Percentiles rank a stretch among this genome's conserved stretches.
These are phyloP conservation scores for Moniliella sp. DNA, from an alignment of 1,284 basidiomycete genomes.

Conservation along the genomic window DNA sequence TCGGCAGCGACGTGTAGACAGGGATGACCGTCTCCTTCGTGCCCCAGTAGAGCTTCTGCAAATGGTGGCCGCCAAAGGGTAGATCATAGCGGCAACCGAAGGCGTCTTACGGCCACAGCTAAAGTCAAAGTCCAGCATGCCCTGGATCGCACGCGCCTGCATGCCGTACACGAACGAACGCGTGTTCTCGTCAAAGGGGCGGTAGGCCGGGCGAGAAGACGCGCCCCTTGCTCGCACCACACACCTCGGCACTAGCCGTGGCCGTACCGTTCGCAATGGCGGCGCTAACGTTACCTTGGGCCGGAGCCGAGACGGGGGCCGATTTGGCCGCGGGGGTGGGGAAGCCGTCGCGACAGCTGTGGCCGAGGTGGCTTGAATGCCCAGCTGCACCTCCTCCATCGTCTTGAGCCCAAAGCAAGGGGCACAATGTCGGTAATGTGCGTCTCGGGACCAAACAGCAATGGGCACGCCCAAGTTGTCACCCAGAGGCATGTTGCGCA, in stretches of 20 bases:
- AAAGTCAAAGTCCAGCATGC: constrained; percentile 99
- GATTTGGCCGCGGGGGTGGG: constrained; percentile 50
- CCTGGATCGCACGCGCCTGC: constrained; percentile 95
- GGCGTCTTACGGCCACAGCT: constrained; percentile 84
- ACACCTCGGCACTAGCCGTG: too few species aligned
- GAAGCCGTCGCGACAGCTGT: constrained; percentile 21
- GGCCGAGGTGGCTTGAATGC: constrained; percentile 5
- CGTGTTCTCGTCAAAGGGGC: constrained; percentile 55
- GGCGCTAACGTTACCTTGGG: constrained; percentile 62
- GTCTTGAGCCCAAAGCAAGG: constrained; percentile 59
- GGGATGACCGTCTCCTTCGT: constrained; percentile 94
- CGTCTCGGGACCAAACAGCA: constrained; percentile 84
- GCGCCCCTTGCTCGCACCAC: too few species aligned
- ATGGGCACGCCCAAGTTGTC: constrained; percentile 93
- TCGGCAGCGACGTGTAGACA: constrained; percentile 82
- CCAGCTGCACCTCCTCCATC: constrained; percentile 23
- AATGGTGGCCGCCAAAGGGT: constrained; percentile 97
- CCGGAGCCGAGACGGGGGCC: constrained; percentile 46
- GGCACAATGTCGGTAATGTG: constrained; percentile 97
- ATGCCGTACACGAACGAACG: constrained; percentile 93
- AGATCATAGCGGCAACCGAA: constrained; percentile 96
- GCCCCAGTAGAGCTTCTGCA: constrained; percentile 99
- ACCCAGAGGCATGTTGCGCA: constrained; percentile 94
- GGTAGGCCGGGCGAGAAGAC: constrained; percentile 18
- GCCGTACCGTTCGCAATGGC: constrained; percentile 44